A percentile compares a stretch with the other conserved stretches of the same genome.
Conservation (phyloP, 768 basidiomycete genomes). For the Tulasnella sp. region DNA sequence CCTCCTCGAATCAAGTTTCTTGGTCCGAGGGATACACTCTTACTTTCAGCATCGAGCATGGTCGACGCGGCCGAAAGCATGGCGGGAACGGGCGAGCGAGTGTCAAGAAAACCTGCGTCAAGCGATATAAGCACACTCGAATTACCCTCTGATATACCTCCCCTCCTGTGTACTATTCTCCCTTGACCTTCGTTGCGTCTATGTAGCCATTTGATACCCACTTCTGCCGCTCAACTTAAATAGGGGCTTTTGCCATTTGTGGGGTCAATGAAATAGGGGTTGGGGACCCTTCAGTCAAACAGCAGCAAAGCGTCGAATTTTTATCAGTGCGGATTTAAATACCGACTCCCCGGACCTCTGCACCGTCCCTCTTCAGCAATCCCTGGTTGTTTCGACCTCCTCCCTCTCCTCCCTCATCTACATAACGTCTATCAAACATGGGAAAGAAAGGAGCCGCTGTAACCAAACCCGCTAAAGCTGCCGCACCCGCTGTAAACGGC, state of each 20-base stretch:
- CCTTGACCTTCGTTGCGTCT: background rate
- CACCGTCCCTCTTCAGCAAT: slow-evolving; percentile 13
- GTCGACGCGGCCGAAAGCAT: background rate
- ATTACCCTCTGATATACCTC: background rate
- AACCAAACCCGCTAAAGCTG: slow-evolving; percentile 11
- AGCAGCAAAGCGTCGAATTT: slow-evolving; percentile 17
- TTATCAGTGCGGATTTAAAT: slow-evolving; percentile 19
- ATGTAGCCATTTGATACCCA: background rate
- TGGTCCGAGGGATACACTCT: background rate
- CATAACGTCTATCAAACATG: background rate
- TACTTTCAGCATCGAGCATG: background rate
- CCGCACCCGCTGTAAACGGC: slow-evolving; percentile 25
- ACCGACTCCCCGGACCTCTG: background rate
- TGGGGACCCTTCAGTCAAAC: background rate
- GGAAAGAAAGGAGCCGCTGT: slow-evolving; percentile 27
- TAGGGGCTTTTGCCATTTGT: slow-evolving; percentile 1
- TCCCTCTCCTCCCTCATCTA: background rate
- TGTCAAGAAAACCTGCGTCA: slow-evolving; percentile 3
- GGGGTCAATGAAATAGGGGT: background rate
- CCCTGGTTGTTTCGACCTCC: background rate
- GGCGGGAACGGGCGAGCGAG: background rate
- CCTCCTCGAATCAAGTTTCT: background rate
- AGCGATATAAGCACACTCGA: background rate
- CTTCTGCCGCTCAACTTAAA: background rate
- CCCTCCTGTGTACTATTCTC: background rate